Evolutionary conservation across 768 basidiomycete genomes (phyloP), one percentile per base, ranked within the genome.

Genomic region (Daedalea quercina): DNA sequence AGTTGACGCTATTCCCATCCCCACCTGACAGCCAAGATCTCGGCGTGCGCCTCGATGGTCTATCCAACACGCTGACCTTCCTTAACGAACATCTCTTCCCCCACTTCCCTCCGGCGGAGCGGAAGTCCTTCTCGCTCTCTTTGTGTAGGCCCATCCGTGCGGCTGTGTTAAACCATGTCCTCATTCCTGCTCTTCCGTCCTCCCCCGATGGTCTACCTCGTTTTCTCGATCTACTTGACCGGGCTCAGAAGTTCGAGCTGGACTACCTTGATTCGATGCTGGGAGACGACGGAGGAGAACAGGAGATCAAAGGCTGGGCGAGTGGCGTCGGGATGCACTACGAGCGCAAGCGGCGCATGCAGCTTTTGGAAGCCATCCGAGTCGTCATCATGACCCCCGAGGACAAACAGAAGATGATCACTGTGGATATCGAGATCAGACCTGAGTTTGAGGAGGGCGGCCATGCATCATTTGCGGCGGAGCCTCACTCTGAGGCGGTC

Each of bases 311-410:
- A 60, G 60, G 68, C 6, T 95, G 93, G 89, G 78, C 77, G 3
- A 76, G 84, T 46, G 77, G 80, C 3, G 75, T 90, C 11, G 77
- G 80, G 17, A 69, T 74, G 2, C 88, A 91, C 66, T 95, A 93
- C 65, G 92, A 93, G 65, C 80, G 81, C 54, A 81, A 85, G 59
- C 69, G 91, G 60, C 76, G 92, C 13, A 69, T 78, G 31, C 71
- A 74, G 48, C 79, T 93, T 43, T 73, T 92, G 6, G 82, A 87
- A 40, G 67, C 68, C n/a, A 76, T 80, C 13, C 74, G 91, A 52
- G 60, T 60, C 15, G 71, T 83, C 42, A 74, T 92, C 19, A 56
- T 82, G n/a, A 62, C 63, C 7, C 63, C 68, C 1, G 73, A 71
- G 23, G 69, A 73, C 46, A 60, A 65, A 7, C 63, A 61, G 8